These are phyloP conservation scores for Calonectria pseudoreteaudii DNA, from an alignment of 2,329 filamentous ascomycete species.

Conservation along the genomic window DNA sequence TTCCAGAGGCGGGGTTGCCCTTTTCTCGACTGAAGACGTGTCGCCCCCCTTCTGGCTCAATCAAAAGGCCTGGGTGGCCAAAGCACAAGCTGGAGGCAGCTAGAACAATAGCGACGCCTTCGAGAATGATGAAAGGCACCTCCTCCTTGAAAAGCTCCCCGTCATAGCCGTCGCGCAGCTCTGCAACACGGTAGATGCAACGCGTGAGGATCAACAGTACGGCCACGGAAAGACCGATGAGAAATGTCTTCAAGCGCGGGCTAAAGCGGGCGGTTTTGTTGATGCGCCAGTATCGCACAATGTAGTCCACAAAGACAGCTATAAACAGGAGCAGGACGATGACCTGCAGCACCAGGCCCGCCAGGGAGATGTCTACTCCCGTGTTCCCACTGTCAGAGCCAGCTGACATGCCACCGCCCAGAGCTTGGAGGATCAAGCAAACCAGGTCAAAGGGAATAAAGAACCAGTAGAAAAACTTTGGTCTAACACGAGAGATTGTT, in stretches of 20 bases:
- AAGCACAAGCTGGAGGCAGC: slow-evolving; percentile 52
- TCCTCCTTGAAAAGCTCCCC: slow-evolving; percentile 67
- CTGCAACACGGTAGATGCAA: slow-evolving; percentile 73
- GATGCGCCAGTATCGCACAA: slow-evolving; percentile 54
- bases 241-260: slow-evolving; percentile 56
- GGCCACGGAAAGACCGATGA: slow-evolving; percentile 62
- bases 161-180: slow-evolving; percentile 72
- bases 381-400: slow-evolving; percentile 51
- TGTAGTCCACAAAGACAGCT: slow-evolving; percentile 60
- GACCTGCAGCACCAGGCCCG: slow-evolving; percentile 70
- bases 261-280: slow-evolving; percentile 35
- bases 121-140: slow-evolving; percentile 64
- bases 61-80: slow-evolving; percentile 56
- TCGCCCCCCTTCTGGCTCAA: slow-evolving; percentile 38
- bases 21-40: slow-evolving; percentile 40
- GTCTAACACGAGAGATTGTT: slow-evolving; percentile 56
- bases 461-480: slow-evolving; percentile 58
- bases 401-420: slow-evolving; percentile 66
- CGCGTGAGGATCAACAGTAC: slow-evolving; percentile 71
- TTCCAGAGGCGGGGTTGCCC: slow-evolving; percentile 1
- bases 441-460: slow-evolving; percentile 68
- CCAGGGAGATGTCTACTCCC: slow-evolving; percentile 55
- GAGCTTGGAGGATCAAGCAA: slow-evolving; percentile 68
- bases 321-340: slow-evolving; percentile 66
- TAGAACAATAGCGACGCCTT: slow-evolving; percentile 57